These are phyloP conservation scores for Apiospora aurea DNA, from an alignment of 2,329 filamentous ascomycete genomes.

Conservation along the genomic window DNA sequence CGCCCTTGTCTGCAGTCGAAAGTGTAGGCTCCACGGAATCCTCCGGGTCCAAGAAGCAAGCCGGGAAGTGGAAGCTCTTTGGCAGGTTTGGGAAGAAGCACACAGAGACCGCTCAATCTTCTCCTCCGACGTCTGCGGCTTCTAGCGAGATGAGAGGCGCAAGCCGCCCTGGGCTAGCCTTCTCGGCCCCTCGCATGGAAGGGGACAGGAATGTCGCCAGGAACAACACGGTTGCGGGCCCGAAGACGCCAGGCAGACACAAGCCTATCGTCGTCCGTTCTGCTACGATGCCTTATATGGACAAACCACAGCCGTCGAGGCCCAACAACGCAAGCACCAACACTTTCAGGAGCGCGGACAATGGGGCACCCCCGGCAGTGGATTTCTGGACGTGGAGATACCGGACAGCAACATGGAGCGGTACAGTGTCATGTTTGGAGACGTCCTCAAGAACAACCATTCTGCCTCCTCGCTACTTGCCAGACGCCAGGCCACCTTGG, in stretches of 20 bases:
- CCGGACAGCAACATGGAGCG: constrained; percentile 82
- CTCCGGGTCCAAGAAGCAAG: constrained; percentile 53
- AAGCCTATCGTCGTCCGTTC: constrained; percentile 44
- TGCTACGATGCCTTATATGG: constrained; percentile 47
- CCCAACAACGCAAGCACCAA: constrained; percentile 26
- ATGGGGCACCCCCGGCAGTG: constrained; percentile 30
- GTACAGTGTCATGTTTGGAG: constrained; percentile 93
- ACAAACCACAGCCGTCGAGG: constrained; percentile 29
- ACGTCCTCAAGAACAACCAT: constrained; percentile 63
- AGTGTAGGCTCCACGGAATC: constrained; percentile 34
- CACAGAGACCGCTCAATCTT: constrained; percentile 33
- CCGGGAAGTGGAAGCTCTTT: constrained; percentile 67
- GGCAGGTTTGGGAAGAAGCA: constrained; percentile 58
- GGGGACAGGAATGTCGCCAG: constrained; percentile 33
- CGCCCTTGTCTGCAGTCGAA: constrained; percentile 35
- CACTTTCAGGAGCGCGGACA: constrained; percentile 20
- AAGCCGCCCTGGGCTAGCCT: constrained; percentile 29
- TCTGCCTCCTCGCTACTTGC: constrained; percentile 55
- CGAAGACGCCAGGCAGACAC: constrained; percentile 44
- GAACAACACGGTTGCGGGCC: constrained; percentile 46
- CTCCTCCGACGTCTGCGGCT: constrained; percentile 30
- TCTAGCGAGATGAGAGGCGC: constrained; percentile 33
- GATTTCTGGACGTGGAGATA: constrained; percentile 77
- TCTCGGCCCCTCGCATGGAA: constrained; percentile 30
- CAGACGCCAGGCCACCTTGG: constrained; percentile 65